phyloP scores from a whole-genome alignment of 768 basidiomycete species.

The Candolleomyces aberdarensis region DNA sequence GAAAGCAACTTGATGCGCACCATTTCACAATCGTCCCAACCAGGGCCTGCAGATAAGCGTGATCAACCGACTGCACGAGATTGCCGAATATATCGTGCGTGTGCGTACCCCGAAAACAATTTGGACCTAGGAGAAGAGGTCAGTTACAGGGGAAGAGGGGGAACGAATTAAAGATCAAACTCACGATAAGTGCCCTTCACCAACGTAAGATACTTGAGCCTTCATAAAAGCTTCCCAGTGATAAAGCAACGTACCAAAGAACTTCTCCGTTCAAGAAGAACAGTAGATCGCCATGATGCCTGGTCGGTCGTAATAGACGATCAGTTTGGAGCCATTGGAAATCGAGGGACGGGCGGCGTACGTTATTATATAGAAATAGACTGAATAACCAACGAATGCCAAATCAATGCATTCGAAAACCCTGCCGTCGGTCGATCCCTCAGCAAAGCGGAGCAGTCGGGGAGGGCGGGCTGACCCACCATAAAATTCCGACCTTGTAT shows the following conservation, averaged over 20 bases:
- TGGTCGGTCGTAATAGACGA: conserved; percentile 13
- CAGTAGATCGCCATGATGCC: conserved; percentile 32
- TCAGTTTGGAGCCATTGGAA: conserved; percentile 4
- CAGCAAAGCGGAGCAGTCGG: not conserved
- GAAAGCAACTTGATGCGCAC: conserved; percentile 21
- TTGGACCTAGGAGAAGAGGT: conserved; percentile 20
- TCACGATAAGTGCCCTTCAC: conserved; percentile 35
- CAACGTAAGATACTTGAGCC: not conserved
- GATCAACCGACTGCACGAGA: conserved; percentile 1
- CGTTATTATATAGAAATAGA: conserved; percentile 56
- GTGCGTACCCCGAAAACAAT: conserved; percentile 32
- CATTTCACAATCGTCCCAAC: conserved; percentile 54
- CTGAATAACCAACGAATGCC: conserved; percentile 45
- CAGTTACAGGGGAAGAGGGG: not conserved
- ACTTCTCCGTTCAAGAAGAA: conserved; percentile 24
- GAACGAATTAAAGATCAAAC: conserved; percentile 11
- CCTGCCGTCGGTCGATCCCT: conserved; percentile 24
- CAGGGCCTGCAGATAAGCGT: conserved; percentile 9
- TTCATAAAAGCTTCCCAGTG: not conserved
- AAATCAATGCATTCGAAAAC: conserved; percentile 46
- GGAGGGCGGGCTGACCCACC: conserved; percentile 15
- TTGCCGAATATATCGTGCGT: not conserved
- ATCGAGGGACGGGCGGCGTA: conserved; percentile 25
- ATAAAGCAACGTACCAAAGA: conserved; percentile 31
- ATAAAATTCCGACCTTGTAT: conserved; percentile 26